Percentiles rank a stretch among this genome's conserved stretches.
Conservation (phyloP, 257 asterid species). For the Prunella vulgaris region DNA sequence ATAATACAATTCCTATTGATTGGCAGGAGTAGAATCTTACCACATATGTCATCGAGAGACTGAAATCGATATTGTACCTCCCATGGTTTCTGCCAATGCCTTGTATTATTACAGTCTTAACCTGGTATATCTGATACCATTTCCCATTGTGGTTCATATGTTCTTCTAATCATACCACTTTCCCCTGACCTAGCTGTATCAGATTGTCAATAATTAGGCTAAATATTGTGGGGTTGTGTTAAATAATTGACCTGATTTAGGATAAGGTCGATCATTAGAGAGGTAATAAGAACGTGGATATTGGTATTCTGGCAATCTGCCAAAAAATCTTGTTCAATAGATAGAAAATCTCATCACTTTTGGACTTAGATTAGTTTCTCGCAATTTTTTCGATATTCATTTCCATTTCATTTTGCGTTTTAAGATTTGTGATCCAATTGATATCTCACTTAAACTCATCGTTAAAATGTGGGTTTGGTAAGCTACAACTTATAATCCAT, state of each 20-base stretch:
- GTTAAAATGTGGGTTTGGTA: background rate
- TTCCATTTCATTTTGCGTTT: background rate
- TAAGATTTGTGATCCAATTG: background rate
- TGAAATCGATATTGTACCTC: background rate
- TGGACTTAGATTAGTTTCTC: background rate
- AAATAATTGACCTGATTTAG: background rate
- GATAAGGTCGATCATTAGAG: background rate
- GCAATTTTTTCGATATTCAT: background rate
- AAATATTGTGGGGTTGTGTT: background rate
- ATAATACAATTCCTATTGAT: background rate
- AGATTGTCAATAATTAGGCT: conserved; percentile 4
- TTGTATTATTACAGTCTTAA: too few relatives aligned
- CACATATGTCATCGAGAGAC: background rate
- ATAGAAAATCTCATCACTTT: background rate
- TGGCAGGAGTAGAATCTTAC: background rate
- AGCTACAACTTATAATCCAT: too few relatives aligned
- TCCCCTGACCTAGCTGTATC: background rate
- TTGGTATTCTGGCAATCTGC: background rate
- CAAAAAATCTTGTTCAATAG: background rate
- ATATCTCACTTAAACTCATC: background rate
- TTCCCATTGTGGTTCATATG: background rate
- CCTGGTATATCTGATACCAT: too few relatives aligned
- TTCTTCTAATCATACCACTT: background rate
- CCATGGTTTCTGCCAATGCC: too few relatives aligned
- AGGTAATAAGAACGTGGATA: background rate